Percentiles rank a stretch among this genome's conserved stretches.
Conservation (phyloP, 2,329 filamentous ascomycete genomes). For the Diaporthe vaccinii region DNA sequence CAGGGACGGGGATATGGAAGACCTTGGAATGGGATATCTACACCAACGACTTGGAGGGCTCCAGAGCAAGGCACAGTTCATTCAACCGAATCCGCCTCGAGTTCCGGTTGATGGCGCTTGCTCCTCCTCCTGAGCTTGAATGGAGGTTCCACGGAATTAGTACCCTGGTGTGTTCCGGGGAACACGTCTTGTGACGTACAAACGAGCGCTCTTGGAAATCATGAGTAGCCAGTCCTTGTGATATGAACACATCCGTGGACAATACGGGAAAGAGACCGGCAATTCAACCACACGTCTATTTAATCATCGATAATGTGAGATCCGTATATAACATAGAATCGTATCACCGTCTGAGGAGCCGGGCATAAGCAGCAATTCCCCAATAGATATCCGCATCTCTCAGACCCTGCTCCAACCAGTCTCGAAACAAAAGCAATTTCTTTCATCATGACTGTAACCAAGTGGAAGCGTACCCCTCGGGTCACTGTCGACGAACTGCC, state of each 20-base stretch:
- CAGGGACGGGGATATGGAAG: too few species aligned
- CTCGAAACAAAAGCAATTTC: neutral
- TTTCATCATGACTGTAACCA: neutral
- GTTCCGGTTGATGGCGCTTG: neutral
- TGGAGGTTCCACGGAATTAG: neutral
- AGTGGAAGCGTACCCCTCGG: conserved; percentile 12
- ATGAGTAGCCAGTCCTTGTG: neutral
- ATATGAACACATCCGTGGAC: neutral
- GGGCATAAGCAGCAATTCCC: neutral
- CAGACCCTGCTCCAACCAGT: neutral
- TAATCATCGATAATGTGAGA: neutral
- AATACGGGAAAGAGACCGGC: neutral
- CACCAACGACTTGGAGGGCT: too few species aligned
- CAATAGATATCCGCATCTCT: too few species aligned
- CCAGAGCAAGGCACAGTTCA: too few species aligned
- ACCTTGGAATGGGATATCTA: too few species aligned
- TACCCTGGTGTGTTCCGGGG: neutral
- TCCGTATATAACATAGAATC: neutral
- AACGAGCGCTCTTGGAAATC: neutral
- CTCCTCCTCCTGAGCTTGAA: neutral
- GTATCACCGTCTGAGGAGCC: neutral
- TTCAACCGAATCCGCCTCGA: too few species aligned
- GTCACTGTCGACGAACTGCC: neutral
- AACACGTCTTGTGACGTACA: neutral
- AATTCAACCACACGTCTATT: neutral